phyloP scores from a whole-genome alignment of 148 eudicot genomes.

The Nepenthes mirabilis region DNA sequence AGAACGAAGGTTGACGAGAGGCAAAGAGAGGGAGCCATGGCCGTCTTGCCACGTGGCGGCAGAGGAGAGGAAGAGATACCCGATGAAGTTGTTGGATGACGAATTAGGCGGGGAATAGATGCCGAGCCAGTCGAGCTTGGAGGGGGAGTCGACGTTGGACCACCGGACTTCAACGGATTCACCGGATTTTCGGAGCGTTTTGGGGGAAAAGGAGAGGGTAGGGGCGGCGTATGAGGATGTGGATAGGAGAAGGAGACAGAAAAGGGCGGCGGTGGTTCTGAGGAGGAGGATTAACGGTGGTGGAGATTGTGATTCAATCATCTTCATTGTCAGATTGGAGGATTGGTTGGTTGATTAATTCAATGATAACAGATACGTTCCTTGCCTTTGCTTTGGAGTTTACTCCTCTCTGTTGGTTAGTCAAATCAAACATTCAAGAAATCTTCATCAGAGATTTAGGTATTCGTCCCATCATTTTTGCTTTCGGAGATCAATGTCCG shows the following conservation, averaged over 20 bases:
- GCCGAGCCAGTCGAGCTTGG: conserved; percentile 76
- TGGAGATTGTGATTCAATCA: conserved; percentile 1
- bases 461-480: too few species aligned
- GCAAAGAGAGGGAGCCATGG: conserved; percentile 60
- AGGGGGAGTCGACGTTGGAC: conserved; percentile 52
- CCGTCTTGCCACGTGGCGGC: conserved; percentile 56
- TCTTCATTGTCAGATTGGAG: not conserved
- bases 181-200: conserved; percentile 44
- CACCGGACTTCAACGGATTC: conserved; percentile 45
- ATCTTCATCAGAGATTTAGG: too few species aligned
- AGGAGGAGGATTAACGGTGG: conserved; percentile 8
- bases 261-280: conserved; percentile 5
- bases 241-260: conserved; percentile 11
- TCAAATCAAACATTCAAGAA: too few species aligned
- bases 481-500: too few species aligned
- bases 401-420: too few species aligned
- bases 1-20: conserved; percentile 56
- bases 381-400: too few species aligned
- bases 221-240: conserved; percentile 7
- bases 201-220: conserved; percentile 30
- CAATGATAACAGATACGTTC: too few species aligned
- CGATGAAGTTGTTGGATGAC: conserved; percentile 43
- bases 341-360: not conserved
- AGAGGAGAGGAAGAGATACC: conserved; percentile 50
- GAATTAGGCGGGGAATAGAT: conserved; percentile 76